Evolutionary conservation across 768 basidiomycete genomes (phyloP).

Genomic region (Naganishia randhawae): DNA sequence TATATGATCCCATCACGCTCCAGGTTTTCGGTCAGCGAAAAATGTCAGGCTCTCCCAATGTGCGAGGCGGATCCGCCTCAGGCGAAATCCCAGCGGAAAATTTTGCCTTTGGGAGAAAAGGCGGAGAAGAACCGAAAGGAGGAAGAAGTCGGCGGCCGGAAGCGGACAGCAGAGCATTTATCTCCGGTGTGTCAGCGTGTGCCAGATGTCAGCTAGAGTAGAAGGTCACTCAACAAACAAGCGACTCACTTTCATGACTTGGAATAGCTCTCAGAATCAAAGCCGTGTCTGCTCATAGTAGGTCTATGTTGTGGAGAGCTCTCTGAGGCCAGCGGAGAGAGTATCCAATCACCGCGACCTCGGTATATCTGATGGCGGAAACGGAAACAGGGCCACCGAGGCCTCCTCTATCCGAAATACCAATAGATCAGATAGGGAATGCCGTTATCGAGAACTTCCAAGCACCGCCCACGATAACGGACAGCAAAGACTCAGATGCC

Average conservation of each 20-base stretch:
- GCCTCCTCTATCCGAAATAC: neutral
- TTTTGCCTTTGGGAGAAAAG: neutral
- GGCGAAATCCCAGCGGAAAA: conserved; percentile 1
- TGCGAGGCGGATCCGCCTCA: neutral
- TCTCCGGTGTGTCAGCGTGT: neutral
- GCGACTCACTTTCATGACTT: neutral
- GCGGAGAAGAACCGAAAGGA: neutral
- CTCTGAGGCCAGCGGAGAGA: neutral
- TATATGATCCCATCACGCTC: neutral
- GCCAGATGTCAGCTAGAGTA: neutral
- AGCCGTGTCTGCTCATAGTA: neutral
- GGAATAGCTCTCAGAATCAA: neutral
- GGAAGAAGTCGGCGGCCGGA: neutral
- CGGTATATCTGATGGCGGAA: neutral
- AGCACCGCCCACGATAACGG: neutral
- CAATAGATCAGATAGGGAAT: neutral
- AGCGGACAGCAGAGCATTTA: neutral
- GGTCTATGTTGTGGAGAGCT: neutral
- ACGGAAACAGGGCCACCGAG: neutral
- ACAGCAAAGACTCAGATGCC: neutral
- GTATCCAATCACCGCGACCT: neutral
- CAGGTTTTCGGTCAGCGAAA: neutral
- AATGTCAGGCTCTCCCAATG: conserved; percentile 1
- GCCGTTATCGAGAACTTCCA: neutral
- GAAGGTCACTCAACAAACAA: conserved; percentile 16